These are phyloP conservation scores for Fusarium torreyae DNA, from an alignment of 2,329 filamentous ascomycete species.

Conservation along the genomic window DNA sequence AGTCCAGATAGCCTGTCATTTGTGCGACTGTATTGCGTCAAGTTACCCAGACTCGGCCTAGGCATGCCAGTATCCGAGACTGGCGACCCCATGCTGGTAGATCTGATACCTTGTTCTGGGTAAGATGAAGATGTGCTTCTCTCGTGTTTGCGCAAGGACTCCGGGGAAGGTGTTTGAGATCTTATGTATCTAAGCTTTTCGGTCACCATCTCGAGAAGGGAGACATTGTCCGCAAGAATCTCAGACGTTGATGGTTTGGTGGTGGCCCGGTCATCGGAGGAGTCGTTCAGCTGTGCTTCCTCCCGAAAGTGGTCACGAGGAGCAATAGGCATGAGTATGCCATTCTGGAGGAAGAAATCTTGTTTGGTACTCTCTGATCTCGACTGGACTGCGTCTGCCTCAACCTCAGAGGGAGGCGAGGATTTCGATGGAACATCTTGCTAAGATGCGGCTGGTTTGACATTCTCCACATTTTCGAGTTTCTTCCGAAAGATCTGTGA, in stretches of 20 bases:
- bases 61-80: slow-evolving; percentile 38
- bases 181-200: slow-evolving; percentile 26
- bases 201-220: slow-evolving; percentile 36
- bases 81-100: slow-evolving; percentile 50
- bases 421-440: slow-evolving; percentile 5
- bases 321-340: slow-evolving; percentile 7
- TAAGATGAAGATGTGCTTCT: slow-evolving; percentile 55
- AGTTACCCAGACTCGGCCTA: slow-evolving; percentile 49
- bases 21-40: slow-evolving; percentile 50
- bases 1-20: slow-evolving; percentile 53
- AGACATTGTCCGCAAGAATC: slow-evolving; percentile 37
- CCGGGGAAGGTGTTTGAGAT: slow-evolving; percentile 31
- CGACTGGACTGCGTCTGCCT: slow-evolving; percentile 21
- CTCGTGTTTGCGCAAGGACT: slow-evolving; percentile 9
- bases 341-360: slow-evolving; percentile 28
- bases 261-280: slow-evolving; percentile 6
- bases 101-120: slow-evolving; percentile 43
- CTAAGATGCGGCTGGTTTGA: slow-evolving; percentile 19
- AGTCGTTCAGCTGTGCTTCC: slow-evolving; percentile 25
- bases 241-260: slow-evolving; percentile 12
- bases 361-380: slow-evolving; percentile 29
- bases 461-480: slow-evolving; percentile 22
- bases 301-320: slow-evolving; percentile 21
- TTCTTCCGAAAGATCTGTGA: slow-evolving; percentile 7
- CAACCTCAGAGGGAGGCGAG: slow-evolving; percentile 16